Percentiles rank a stretch among this genome's conserved stretches.
Evolutionary conservation across 805 yeast genomes (phyloP).

Genomic region (Suhomyces xylopsoci): DNA sequence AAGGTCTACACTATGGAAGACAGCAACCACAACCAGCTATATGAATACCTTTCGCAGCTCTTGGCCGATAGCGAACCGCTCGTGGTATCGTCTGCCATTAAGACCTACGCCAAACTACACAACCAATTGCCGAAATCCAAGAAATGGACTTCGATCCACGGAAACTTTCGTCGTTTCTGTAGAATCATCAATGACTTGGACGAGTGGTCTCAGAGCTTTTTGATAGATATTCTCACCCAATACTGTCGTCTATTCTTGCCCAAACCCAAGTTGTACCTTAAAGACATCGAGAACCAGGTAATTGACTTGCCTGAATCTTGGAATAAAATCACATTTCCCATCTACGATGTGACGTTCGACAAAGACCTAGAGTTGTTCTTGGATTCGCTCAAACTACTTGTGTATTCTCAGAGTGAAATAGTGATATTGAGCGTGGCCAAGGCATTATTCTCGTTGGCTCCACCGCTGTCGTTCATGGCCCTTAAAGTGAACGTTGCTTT

Average conservation of each 20-base stretch:
- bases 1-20: constrained; percentile 41
- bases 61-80: constrained; percentile 61
- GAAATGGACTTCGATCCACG: constrained; percentile 65
- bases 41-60: constrained; percentile 48
- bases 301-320: constrained; percentile 45
- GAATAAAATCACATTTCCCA: constrained; percentile 12
- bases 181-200: constrained; percentile 52
- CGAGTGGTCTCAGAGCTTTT: constrained; percentile 63
- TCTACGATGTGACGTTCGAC: constrained; percentile 44
- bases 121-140: constrained; percentile 38
- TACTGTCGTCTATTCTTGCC: constrained; percentile 64
- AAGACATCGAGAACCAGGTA: constrained; percentile 26
- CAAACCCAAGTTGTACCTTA: constrained; percentile 43
- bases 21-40: constrained; percentile 47
- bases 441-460: constrained; percentile 55
- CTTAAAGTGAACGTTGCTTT: constrained; percentile 51
- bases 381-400: constrained; percentile 42
- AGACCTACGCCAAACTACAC: constrained; percentile 47
- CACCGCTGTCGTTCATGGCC: constrained; percentile 49
- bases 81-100: constrained; percentile 71
- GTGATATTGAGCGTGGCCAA: constrained; percentile 62
- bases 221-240: constrained; percentile 61
- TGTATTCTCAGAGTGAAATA: constrained; percentile 51
- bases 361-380: constrained; percentile 58
- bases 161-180: constrained; percentile 61